Conservation (phyloP, 768 basidiomycete species). For the Amanita subjunquillea region DNA sequence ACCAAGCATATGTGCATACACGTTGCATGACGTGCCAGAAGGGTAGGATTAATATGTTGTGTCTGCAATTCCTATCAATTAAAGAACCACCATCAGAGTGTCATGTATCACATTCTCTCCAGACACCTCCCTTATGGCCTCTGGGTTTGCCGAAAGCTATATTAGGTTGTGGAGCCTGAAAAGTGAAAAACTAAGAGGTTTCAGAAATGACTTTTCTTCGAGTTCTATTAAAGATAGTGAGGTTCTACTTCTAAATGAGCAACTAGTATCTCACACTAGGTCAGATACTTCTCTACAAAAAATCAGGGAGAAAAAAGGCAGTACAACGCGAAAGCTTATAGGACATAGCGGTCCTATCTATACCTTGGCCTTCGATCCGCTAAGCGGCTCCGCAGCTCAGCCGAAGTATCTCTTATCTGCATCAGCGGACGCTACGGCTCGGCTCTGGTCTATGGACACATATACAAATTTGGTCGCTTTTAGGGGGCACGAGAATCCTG, state of each 20-base stretch:
- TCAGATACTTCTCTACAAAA: constrained; percentile 51
- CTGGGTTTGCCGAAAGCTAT: constrained; percentile 93
- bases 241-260: constrained; percentile 15
- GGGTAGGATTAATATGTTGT: constrained; percentile 43
- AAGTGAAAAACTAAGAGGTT: constrained; percentile 74
- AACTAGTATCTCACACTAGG: background rate
- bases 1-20: constrained; percentile 93
- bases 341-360: constrained; percentile 98
- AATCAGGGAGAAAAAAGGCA: constrained; percentile 72
- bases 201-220: constrained; percentile 65
- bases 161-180: constrained; percentile 93
- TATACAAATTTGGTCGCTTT: constrained; percentile 90
- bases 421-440: constrained; percentile 84
- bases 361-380: constrained; percentile 86
- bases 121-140: constrained; percentile 88
- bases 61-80: constrained; percentile 3
- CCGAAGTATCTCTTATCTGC: constrained; percentile 85
- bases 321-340: constrained; percentile 86
- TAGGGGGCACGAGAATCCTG: constrained; percentile 91
- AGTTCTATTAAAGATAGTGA: constrained; percentile 61
- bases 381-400: constrained; percentile 74
- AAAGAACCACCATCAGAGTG: constrained; percentile 34
- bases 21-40: constrained; percentile 90
- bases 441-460: constrained; percentile 94
- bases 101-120: constrained; percentile 84